These are phyloP conservation scores for Fragaria ananassa DNA, from an alignment of 306 rosid species.

Conservation along the genomic window DNA sequence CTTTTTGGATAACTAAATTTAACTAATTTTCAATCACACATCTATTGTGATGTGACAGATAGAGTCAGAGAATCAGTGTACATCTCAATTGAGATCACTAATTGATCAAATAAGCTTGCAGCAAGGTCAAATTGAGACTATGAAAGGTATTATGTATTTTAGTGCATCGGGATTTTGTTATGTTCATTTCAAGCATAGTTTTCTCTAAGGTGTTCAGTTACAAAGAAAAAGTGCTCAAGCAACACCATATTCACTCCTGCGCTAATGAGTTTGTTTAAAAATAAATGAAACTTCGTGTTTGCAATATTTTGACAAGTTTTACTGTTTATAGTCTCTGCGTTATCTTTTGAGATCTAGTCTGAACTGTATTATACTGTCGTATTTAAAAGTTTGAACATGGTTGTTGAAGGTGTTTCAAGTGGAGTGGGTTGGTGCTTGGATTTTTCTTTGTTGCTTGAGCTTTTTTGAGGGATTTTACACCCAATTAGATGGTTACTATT, in stretches of 20 bases:
- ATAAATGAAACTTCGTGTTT: background rate
- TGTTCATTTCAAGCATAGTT: background rate
- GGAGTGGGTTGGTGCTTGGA: background rate
- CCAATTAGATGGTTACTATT: background rate
- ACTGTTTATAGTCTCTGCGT: background rate
- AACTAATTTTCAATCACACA: background rate
- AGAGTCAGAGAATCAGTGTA: constrained; percentile 79
- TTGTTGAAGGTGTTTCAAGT: background rate
- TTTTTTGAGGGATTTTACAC: background rate
- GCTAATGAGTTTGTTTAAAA: background rate
- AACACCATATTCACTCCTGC: background rate
- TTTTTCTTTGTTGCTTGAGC: background rate
- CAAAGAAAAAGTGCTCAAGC: background rate
- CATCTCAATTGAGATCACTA: constrained; percentile 62
- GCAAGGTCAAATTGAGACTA: constrained; percentile 67
- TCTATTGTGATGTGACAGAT: constrained; percentile 43
- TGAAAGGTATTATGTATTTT: constrained; percentile 52
- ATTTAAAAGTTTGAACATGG: background rate
- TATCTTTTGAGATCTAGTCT: background rate
- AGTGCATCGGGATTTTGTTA: background rate
- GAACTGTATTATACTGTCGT: background rate
- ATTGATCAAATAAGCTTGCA: constrained; percentile 89
- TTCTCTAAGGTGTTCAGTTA: background rate
- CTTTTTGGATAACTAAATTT: background rate
- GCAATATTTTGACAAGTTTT: background rate